These are phyloP conservation scores for Dendrobium chrysotoxum DNA, from an alignment of 106 monocot genomes.

Conservation along the genomic window DNA sequence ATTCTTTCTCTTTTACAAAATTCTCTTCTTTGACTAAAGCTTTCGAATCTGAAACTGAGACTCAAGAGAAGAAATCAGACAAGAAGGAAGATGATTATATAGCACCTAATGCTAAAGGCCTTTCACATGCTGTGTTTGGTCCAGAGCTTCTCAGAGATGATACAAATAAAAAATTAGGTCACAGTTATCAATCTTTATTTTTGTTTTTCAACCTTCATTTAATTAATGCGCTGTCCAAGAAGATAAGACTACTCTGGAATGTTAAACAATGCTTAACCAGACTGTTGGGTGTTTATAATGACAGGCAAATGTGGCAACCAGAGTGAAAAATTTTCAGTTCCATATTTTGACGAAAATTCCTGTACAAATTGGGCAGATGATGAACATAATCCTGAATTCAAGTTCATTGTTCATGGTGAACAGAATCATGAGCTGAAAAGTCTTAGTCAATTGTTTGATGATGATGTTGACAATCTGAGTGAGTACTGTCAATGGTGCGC, in stretches of 20 bases:
- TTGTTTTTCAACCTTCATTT: no score
- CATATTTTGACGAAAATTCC: not conserved
- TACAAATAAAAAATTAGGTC: constrained; percentile 43
- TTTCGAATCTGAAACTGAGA: constrained; percentile 21
- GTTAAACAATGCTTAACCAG: not conserved
- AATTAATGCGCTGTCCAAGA: no score
- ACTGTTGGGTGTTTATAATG: constrained; percentile 2
- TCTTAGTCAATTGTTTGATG: constrained; percentile 22
- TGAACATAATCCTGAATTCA: not conserved
- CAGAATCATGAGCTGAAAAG: constrained; percentile 20
- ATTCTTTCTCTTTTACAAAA: no score
- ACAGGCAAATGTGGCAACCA: constrained; percentile 1
- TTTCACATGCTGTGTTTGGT: constrained; percentile 4
- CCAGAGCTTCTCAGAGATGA: constrained; percentile 12
- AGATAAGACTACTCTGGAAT: not conserved
- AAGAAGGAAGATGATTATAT: constrained; percentile 16
- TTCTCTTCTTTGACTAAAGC: constrained; percentile 19
- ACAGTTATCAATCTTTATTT: not conserved
- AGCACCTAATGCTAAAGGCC: constrained; percentile 8
- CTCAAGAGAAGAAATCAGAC: constrained; percentile 6
- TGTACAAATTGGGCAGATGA: not conserved
- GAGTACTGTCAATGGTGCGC: constrained; percentile 7
- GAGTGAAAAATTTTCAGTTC: constrained; percentile 20
- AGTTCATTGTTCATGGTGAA: not conserved
- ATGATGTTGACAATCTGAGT: constrained; percentile 32